These are phyloP conservation scores for Cutaneotrichosporon daszewskae DNA, from an alignment of 1,284 basidiomycete genomes.

Conservation along the genomic window DNA sequence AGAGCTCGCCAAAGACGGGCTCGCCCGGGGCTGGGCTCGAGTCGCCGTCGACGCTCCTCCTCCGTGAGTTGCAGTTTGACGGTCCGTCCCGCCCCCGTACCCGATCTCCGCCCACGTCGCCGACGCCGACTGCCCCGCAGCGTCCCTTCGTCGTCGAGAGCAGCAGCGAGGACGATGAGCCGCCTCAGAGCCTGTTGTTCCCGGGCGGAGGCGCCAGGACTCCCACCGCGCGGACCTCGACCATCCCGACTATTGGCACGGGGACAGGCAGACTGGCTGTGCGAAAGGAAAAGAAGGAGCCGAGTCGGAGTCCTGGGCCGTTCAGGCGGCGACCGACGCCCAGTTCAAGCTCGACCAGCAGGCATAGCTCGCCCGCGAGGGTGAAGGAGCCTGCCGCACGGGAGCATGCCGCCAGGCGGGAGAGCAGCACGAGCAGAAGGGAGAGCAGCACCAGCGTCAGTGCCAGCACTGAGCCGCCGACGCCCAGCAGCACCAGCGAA, in stretches of 20 bases:
- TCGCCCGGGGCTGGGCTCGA: background rate
- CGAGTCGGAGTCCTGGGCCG: slow-evolving; percentile 7
- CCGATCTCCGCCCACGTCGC: slow-evolving; percentile 9
- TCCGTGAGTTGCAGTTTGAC: slow-evolving; percentile 33
- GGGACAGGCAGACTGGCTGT: too few relatives aligned
- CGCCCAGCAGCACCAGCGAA: slow-evolving; percentile 3
- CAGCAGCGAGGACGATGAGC: slow-evolving; percentile 29
- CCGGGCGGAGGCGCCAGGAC: slow-evolving; percentile 10
- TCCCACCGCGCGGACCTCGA: background rate
- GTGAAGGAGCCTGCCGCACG: too few relatives aligned
- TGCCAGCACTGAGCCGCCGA: background rate
- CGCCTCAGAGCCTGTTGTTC: slow-evolving; percentile 32
- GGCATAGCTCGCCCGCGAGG: slow-evolving; percentile 4
- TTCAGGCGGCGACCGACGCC: slow-evolving; percentile 12
- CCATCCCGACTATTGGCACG: background rate
- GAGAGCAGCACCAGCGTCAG: too few relatives aligned
- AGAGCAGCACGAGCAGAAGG: too few relatives aligned
- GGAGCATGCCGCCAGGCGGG: too few relatives aligned
- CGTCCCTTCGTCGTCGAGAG: slow-evolving; percentile 6
- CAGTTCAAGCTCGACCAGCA: slow-evolving; percentile 3
- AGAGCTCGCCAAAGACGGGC: background rate
- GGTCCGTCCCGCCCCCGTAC: background rate
- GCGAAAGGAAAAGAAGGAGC: slow-evolving; percentile 1
- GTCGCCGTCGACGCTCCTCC: slow-evolving; percentile 36
- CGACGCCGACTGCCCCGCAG: slow-evolving; percentile 20